Base-by-base conservation (phyloP, 768 basidiomycete species). In the Strobilomyces confusus region DNA sequence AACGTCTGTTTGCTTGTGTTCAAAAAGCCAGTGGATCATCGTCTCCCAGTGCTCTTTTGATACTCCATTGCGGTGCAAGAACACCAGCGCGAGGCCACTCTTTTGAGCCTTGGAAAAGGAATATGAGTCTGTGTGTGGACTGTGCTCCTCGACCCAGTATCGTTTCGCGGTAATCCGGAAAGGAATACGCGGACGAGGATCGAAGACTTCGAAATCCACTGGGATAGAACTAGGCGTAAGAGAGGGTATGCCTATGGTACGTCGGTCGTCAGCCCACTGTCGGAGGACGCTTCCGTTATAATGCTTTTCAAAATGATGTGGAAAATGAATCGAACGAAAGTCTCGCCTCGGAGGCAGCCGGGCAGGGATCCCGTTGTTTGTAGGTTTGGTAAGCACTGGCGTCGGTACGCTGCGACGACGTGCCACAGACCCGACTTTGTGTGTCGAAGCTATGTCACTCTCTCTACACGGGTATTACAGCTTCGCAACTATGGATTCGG, bases 31-130 rank as follows among this genome's bases (percentile, higher is more conserved):
- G 2, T 45, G 30, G 1, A 58, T 50, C 13, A 20, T 48, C 1
- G 48, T 51, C 4, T 60, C 51, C 57, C 57, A 55, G 1, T 53
- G 57, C 17, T 58, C 54, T 26, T 60, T 58, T 12, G 52, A 51
- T 11, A 3, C 20, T 8, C 48, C 48, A 5, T 1, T 9, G 1
- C 41, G 53, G 5, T 52, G 50, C 3, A 49, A 12, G 13, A 60
- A 52, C 14, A 60, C 37, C 5, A 55, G 41, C 19, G 54, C 53
- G 20, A 20, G 22, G 15, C 2, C 33, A 9, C 48, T 26, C 43
- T 40, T 29, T 9, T 3, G 26, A 13, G 29, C 12, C 26, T 44
- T 32, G 30, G 19, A 12, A 20, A 32, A n/a, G 5, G 14, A 9
- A 26, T 4, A 13, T n/a, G 44, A 41, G 1, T 3, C 17, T 5